A percentile compares a stretch with the other conserved stretches of the same genome.
phyloP scores from a whole-genome alignment of 768 basidiomycete genomes.

The Tylopilus balloui region DNA sequence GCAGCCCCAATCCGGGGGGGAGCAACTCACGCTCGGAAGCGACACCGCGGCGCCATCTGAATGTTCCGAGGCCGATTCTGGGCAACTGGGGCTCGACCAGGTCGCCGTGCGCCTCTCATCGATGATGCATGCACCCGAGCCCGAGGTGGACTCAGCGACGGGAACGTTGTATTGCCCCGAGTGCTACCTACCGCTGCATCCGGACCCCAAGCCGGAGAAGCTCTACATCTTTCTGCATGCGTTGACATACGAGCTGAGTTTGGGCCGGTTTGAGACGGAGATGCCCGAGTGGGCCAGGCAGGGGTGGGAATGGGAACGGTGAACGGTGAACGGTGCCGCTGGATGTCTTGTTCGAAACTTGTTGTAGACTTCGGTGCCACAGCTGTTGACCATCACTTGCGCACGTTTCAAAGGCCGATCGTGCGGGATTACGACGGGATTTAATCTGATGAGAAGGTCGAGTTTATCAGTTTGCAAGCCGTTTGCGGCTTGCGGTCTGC shows the following conservation, averaged over 20 bases:
- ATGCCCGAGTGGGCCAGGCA: conserved; percentile 87
- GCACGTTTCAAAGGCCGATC: too few relatives aligned
- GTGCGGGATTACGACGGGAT: too few relatives aligned
- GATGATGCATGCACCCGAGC: conserved; percentile 19
- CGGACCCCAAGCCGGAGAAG: conserved; percentile 88
- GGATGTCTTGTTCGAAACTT: neutral
- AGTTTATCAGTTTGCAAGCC: too few relatives aligned
- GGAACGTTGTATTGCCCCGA: conserved; percentile 72
- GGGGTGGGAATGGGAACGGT: conserved; percentile 61
- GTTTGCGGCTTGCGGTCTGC: too few relatives aligned
- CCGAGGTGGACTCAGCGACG: conserved; percentile 36
- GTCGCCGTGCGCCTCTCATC: conserved; percentile 37
- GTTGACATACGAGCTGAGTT: conserved; percentile 71
- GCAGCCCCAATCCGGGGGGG: neutral
- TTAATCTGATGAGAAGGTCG: too few relatives aligned
- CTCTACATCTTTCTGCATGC: conserved; percentile 97
- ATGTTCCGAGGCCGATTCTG: neutral
- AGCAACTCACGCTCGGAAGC: neutral
- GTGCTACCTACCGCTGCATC: conserved; percentile 89
- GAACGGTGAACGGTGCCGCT: conserved; percentile 27
- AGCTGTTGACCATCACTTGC: too few relatives aligned
- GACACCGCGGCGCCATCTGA: neutral
- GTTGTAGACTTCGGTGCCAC: too few relatives aligned
- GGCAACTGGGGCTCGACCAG: conserved; percentile 44
- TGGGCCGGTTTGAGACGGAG: conserved; percentile 80